Evolutionary conservation across 495 filamentous ascomycete genomes (phyloP).

Genomic region (Aspergillus nidulans): DNA sequence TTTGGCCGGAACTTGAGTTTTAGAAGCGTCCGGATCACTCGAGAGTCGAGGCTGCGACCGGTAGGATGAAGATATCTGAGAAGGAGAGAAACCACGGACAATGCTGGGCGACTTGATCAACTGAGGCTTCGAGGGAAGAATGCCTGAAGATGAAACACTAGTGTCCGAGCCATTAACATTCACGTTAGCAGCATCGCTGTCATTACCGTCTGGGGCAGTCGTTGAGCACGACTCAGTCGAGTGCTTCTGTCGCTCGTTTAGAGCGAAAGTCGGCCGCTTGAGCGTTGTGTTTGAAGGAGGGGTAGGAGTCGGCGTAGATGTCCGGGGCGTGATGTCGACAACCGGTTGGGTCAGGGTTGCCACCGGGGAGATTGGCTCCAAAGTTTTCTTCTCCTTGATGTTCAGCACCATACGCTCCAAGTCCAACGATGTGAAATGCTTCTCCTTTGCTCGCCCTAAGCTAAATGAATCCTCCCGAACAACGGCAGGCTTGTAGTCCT

Average conservation of each 20-base stretch:
- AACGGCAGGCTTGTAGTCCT: slow-evolving; percentile 39
- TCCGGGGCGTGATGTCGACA: slow-evolving; percentile 46
- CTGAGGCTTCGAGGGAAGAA: slow-evolving; percentile 32
- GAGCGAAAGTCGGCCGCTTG: slow-evolving; percentile 16
- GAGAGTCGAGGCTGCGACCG: slow-evolving; percentile 57
- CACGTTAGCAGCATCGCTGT: slow-evolving; percentile 38
- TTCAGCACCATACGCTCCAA: slow-evolving; percentile 87
- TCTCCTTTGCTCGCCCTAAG: slow-evolving; percentile 68
- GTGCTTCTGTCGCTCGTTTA: slow-evolving; percentile 26
- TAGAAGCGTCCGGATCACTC: slow-evolving; percentile 44
- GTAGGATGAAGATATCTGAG: slow-evolving; percentile 67
- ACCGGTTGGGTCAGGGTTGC: slow-evolving; percentile 48
- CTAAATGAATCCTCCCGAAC: slow-evolving; percentile 47
- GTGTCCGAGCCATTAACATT: slow-evolving; percentile 47
- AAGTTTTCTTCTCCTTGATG: slow-evolving; percentile 71
- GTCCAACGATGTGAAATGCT: slow-evolving; percentile 84
- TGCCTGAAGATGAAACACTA: slow-evolving; percentile 43
- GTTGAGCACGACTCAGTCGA: slow-evolving; percentile 54
- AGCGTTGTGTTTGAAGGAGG: slow-evolving; percentile 34
- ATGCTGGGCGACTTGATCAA: slow-evolving; percentile 66
- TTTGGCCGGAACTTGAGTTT: slow-evolving; percentile 37
- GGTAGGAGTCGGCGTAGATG: slow-evolving; percentile 41
- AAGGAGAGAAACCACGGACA: slow-evolving; percentile 83
- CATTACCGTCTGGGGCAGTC: slow-evolving; percentile 46
- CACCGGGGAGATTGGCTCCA: slow-evolving; percentile 51